Base-by-base conservation (phyloP, 495 filamentous ascomycete genomes). In the Glarea lozoyensis region DNA sequence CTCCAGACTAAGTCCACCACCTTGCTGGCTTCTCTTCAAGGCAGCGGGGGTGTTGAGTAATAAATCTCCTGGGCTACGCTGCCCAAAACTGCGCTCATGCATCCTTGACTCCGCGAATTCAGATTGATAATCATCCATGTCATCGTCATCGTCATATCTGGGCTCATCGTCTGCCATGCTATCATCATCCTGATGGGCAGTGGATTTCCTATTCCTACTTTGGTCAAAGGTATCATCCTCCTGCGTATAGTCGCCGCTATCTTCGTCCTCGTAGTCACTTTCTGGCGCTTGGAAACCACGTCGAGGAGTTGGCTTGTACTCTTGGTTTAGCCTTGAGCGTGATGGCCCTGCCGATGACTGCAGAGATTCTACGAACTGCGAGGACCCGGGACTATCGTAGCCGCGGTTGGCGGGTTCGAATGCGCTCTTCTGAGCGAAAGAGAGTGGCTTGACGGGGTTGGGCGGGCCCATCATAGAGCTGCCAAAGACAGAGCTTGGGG, bases 401-500 rank as follows among this genome's bases (percentile, higher is more conserved):
- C 66, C 27, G 57, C 72, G 43, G 57, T 52, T 69, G 54, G 46
- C 40, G 2, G 46, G 15, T 15, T 37, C 34, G 15, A 56, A 52
- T 4, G 39, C 10, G 37, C 24, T 47, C 27, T 49, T 37, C 37
- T 52, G 39, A 10, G 45, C 42, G 5, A 67, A 56, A 0, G 65
- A 63, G 19, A 62, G 48, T 24, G 64, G 55, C 31, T 59, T 56
- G 12, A 64, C 62, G 19, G 63, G 60, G 12, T 68, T 62, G 46
- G 53, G 49, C 37, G 58, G 58, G 35, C 66, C 66, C 47, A 76
- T 59, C 43, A 81, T 76, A 3, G 83, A 85, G 62, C 76, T 83
- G 23, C 79, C 78, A 40, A 84, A 72, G 42, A 75, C 60, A 9
- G 73, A 73, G 5, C 74, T 79, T 17, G 75, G 72, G 15, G 84